phyloP scores from a whole-genome alignment of 345 rosid genomes.

The Psidium friedrichsthalianum region DNA sequence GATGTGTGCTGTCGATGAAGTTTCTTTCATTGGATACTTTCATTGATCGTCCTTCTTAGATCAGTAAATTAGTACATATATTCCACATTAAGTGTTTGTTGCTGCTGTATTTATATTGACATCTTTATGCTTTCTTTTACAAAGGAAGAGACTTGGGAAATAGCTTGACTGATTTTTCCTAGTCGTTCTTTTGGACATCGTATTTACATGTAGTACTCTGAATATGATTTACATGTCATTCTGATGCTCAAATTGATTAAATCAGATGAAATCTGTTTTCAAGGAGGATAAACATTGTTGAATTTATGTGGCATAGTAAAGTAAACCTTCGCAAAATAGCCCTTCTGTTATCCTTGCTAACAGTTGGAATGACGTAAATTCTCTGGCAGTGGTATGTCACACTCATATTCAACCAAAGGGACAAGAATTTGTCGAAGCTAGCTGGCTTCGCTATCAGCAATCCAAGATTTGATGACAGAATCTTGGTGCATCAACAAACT shows the following conservation, averaged over 20 bases:
- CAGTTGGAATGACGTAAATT: background rate
- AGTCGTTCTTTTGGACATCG: background rate
- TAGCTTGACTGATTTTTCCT: background rate
- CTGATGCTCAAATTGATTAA: background rate
- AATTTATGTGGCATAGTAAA: background rate
- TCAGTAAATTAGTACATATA: background rate
- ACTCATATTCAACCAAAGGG: slow-evolving; percentile 80
- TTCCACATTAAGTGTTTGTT: background rate
- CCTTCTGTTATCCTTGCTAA: background rate
- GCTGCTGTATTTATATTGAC: background rate
- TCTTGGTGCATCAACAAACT: slow-evolving; percentile 26
- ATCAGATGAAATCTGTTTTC: background rate
- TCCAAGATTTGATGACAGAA: slow-evolving; percentile 39
- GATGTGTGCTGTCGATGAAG: background rate
- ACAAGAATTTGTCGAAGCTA: slow-evolving; percentile 50
- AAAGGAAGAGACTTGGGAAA: background rate
- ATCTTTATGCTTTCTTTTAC: background rate
- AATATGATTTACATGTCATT: background rate
- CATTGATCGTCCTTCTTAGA: background rate
- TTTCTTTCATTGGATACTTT: background rate
- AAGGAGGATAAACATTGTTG: background rate
- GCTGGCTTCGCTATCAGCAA: slow-evolving; percentile 24
- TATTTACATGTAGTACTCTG: background rate
- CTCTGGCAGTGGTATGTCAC: slow-evolving; percentile 69
- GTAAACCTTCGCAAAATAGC: background rate